Evolutionary conservation across 2,329 filamentous ascomycete species (phyloP), one percentile per base, ranked within the genome.

Genomic region (Phialophora macrospora): DNA sequence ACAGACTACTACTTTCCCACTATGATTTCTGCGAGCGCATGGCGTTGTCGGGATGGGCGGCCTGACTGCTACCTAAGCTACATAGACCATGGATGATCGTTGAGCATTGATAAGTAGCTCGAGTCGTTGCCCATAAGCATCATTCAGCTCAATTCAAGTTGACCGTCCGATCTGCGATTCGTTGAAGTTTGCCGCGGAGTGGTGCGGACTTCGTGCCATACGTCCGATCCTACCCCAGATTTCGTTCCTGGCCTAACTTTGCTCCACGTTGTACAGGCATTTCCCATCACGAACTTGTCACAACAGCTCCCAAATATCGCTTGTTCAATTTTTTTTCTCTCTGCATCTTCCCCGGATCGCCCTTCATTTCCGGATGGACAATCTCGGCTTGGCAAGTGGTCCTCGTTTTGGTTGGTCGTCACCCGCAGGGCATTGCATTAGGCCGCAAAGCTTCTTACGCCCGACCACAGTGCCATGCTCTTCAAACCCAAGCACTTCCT

Each of bases 21-120:
- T 17, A 51, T 24, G 22, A 51, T 11, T 28, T 51, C 20, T 26
- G 20, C 48, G 20, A 22, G 48, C 20, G 48, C 48, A 51, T 51
- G 48, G 48, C 48, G 48, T 51, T 51, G 48, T 51, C 48, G 24
- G 24, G 11, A 51, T 51, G 48, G 48, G 48, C 20, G 48, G 48
- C 48, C 48, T 51, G 14, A 12, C 48, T 51, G 48, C 48, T 51
- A 51, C 48, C 26, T 2, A 51, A 24, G 48, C 48, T 22, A 44
- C 48, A 51, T 51, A 51, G 48, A 51, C 12, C 14, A 51, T 22
- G 20, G 9, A 51, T 3, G 14, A 8, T 4, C 3, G 4, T 26
- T 51, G 20, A 17, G 48, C 9, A 12, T 51, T 26, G 48, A 51
- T 24, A 51, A 44, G 17, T n/a, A 44, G 38, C 38, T 34, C 17